Conservation (phyloP, 2,329 filamentous ascomycete genomes). For the Monosporascus sp. region DNA sequence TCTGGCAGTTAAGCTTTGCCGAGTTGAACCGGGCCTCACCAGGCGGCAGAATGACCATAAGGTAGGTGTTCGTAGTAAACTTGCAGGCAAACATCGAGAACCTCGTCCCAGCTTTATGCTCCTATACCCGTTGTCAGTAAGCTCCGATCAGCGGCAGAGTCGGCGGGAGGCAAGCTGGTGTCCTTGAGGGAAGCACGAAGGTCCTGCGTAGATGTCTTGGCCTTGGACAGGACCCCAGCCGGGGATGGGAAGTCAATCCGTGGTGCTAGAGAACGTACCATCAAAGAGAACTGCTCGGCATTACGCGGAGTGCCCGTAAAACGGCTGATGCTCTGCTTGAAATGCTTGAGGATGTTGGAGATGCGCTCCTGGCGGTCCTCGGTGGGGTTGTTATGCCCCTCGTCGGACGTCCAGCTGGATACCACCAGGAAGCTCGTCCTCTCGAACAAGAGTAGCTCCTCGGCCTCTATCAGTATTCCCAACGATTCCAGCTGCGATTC, state of each 20-base stretch:
- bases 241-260: no score
- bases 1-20: constrained; percentile 82
- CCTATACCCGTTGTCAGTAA: constrained; percentile 24
- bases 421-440: constrained; percentile 93
- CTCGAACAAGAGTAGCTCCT: constrained; percentile 93
- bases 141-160: background rate
- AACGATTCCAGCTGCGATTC: constrained; percentile 80
- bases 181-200: background rate
- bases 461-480: constrained; percentile 80
- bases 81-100: constrained; percentile 95
- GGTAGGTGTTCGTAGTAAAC: constrained; percentile 95
- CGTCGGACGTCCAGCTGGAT: constrained; percentile 77
- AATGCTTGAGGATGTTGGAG: constrained; percentile 96
- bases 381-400: constrained; percentile 76
- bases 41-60: constrained; percentile 85
- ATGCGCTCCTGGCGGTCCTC: constrained; percentile 90
- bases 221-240: no score
- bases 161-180: background rate
- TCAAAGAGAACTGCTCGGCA: constrained; percentile 73
- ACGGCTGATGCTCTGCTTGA: constrained; percentile 78
- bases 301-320: constrained; percentile 78
- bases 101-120: constrained; percentile 67
- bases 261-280: constrained; percentile 32
- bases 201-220: background rate
- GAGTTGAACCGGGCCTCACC: constrained; percentile 89